These are phyloP conservation scores for Chenopodium suecicum DNA, from an alignment of 148 eudicot genomes.

Conservation along the genomic window DNA sequence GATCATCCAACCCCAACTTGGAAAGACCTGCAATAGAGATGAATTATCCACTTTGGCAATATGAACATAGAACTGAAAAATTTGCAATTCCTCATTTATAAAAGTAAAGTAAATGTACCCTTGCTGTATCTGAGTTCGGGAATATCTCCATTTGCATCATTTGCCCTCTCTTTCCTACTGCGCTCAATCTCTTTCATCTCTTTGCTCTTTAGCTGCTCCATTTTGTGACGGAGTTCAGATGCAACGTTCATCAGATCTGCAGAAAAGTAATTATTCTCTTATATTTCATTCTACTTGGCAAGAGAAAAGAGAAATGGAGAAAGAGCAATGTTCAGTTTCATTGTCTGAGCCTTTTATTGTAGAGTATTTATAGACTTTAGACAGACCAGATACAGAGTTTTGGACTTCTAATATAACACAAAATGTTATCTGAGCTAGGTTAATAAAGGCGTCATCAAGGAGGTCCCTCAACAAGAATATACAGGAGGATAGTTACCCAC, in stretches of 20 bases:
- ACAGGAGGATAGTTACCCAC: neutral
- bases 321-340: neutral
- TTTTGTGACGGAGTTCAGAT: constrained; percentile 31
- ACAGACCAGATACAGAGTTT: neutral
- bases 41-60: constrained; percentile 4
- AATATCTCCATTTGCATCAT: constrained; percentile 21
- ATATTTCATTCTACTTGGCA: neutral
- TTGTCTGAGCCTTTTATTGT: neutral
- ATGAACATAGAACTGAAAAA: neutral
- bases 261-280: neutral
- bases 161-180: neutral
- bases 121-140: constrained; percentile 10
- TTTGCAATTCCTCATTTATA: neutral
- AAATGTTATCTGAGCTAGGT: neutral
- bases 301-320: neutral
- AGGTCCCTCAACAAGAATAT: neutral
- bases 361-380: no score
- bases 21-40: constrained; percentile 23
- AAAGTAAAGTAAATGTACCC: neutral
- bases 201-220: constrained; percentile 33
- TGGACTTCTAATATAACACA: neutral
- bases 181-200: constrained; percentile 20
- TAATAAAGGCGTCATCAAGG: neutral
- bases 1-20: constrained; percentile 20
- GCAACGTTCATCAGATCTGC: constrained; percentile 33